A percentile compares a stretch with the other conserved stretches of the same genome.
Evolutionary conservation across 306 rosid genomes (phyloP).

Genomic region (Acacia acuminata): DNA sequence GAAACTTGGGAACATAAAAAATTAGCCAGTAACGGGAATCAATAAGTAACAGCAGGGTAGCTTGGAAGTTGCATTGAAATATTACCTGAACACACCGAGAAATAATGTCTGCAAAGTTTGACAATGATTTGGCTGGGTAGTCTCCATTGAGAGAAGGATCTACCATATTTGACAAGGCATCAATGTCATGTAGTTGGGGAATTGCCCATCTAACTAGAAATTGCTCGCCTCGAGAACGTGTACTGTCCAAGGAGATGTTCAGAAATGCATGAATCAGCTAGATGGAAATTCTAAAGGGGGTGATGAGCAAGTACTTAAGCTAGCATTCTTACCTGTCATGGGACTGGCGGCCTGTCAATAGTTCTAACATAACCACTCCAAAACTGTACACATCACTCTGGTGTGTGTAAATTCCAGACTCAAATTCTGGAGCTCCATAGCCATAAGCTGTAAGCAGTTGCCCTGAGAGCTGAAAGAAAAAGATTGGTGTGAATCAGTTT

Average conservation of each 20-base stretch:
- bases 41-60: neutral
- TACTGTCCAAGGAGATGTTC: slow-evolving; percentile 41
- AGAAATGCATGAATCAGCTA: slow-evolving; percentile 4
- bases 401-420: slow-evolving; percentile 79
- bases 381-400: slow-evolving; percentile 90
- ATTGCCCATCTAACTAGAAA: slow-evolving; percentile 91
- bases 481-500: slow-evolving; percentile 20
- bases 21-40: neutral
- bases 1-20: neutral
- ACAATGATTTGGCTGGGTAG: slow-evolving; percentile 84
- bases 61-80: neutral
- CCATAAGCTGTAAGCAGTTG: slow-evolving; percentile 72
- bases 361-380: slow-evolving; percentile 96
- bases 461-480: slow-evolving; percentile 84
- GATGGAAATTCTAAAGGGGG: neutral
- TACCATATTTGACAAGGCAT: slow-evolving; percentile 89
- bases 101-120: slow-evolving; percentile 90
- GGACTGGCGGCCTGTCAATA: slow-evolving; percentile 87
- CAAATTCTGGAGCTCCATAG: slow-evolving; percentile 97
- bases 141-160: slow-evolving; percentile 79
- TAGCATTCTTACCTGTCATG: slow-evolving; percentile 69
- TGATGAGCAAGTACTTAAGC: neutral
- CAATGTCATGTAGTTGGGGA: slow-evolving; percentile 94
- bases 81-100: slow-evolving; percentile 86
- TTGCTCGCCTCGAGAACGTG: slow-evolving; percentile 77